Base-by-base conservation (phyloP, 2,329 filamentous ascomycete species). In the Fusarium austroafricanum region DNA sequence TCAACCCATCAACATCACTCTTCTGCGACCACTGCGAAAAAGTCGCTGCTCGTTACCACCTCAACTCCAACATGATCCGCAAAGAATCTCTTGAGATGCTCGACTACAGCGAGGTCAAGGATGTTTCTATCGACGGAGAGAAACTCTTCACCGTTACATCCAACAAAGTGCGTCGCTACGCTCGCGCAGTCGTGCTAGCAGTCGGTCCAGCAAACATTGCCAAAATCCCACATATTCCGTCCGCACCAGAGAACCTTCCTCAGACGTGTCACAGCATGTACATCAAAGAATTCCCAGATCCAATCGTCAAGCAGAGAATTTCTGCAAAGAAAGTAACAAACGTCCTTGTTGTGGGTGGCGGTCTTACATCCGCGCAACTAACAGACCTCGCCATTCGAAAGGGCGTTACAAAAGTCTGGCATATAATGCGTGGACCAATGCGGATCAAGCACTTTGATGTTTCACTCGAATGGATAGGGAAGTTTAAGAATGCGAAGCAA, bases 401-500 rank as follows among this genome's bases (percentile, higher is more conserved):
- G 23, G 90, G 91, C 0, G 88, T 92, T 1, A 84, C 81, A 1
- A 90, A 88, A 65, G 89, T 94, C 0, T 92, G 86, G 82, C 86
- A 92, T 51, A 74, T 95, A 26, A 89, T 94, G 85, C 84, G 92
- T 1, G 83, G 85, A 0, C 78, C 81, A 0, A 71, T 85, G 14
- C 80, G 82, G 70, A 84, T 93, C 49, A 95, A 95, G 77, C 89
- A 90, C 61, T 95, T 95, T 68, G 92, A 95, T 71, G 85, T 95
- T 23, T 87, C 89, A 57, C 83, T 95, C 3, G 84, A 87, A 46
- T 96, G 92, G 92, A 91, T 95, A 77, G 91, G 90, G 11, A 95
- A 95, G 75, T 95, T 92, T 77, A 89, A 90, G 56, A 95, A 95
- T 75, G 86, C 88, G 54, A 88, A 92, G 69, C 91, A 94, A 75